Conservation (phyloP, 495 filamentous ascomycete species). For the Penicillium manginii region DNA sequence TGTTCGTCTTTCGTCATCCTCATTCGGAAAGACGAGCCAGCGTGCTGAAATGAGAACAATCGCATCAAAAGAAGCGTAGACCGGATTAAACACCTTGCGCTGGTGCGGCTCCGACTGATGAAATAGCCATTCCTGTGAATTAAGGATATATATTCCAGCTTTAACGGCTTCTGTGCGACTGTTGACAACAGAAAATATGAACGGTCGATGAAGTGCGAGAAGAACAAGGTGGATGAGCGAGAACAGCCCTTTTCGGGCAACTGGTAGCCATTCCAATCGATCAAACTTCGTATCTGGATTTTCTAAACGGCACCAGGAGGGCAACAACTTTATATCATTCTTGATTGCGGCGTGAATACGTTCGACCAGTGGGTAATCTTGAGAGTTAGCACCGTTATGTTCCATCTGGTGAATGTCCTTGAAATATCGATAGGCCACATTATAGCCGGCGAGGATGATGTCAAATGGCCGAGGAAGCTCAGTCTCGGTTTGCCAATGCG, state of each 20-base stretch:
- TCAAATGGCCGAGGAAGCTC: conserved; percentile 23
- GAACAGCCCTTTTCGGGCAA: conserved; percentile 47
- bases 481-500: conserved; percentile 19
- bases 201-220: conserved; percentile 65
- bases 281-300: conserved; percentile 62
- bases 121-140: conserved; percentile 56
- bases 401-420: conserved; percentile 41
- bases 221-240: conserved; percentile 55
- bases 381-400: conserved; percentile 53
- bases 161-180: conserved; percentile 56
- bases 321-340: conserved; percentile 49
- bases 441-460: conserved; percentile 25
- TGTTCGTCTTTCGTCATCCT: conserved; percentile 44
- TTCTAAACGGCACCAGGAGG: conserved; percentile 53
- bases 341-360: conserved; percentile 54
- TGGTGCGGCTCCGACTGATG: conserved; percentile 50
- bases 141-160: conserved; percentile 58
- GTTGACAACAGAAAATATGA: conserved; percentile 59
- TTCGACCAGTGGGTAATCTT: conserved; percentile 57
- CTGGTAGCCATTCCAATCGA: conserved; percentile 54
- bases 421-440: conserved; percentile 28
- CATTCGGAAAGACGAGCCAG: conserved; percentile 56
- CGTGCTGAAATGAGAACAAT: conserved; percentile 62
- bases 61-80: conserved; percentile 65
- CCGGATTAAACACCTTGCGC: conserved; percentile 58